Percentiles rank a stretch among this genome's conserved stretches.
Evolutionary conservation across 2,329 filamentous ascomycete species (phyloP).

Genomic region (Pseudogymnoascus destructans): DNA sequence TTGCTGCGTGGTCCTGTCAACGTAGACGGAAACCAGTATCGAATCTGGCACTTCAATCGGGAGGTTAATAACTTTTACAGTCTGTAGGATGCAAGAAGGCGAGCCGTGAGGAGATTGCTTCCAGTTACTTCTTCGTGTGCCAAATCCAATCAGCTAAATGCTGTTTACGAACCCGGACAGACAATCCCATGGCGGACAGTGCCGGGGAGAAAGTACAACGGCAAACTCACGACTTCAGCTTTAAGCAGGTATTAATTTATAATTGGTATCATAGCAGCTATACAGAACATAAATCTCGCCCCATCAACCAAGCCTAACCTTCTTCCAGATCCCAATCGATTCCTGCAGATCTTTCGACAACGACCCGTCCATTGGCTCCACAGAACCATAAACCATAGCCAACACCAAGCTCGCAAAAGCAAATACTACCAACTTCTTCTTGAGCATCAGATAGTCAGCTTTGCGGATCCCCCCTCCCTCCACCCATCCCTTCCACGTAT

Average conservation of each 20-base stretch:
- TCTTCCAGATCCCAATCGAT: constrained; percentile 40
- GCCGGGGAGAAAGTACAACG: not conserved
- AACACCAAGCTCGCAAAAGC: constrained; percentile 36
- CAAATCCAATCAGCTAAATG: too few species aligned
- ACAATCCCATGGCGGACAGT: not conserved
- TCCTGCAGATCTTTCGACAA: constrained; percentile 41
- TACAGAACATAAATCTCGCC: not conserved
- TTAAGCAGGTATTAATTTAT: not conserved
- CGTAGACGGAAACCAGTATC: not conserved
- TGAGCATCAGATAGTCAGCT: constrained; percentile 31
- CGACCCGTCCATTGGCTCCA: constrained; percentile 34
- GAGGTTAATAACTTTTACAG: too few species aligned
- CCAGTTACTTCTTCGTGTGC: too few species aligned
- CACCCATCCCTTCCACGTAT: constrained; percentile 41
- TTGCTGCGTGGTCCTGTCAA: not conserved
- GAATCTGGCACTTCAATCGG: not conserved
- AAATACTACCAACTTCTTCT: constrained; percentile 31
- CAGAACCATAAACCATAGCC: constrained; percentile 35
- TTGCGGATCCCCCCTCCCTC: constrained; percentile 41
- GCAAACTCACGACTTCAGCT: not conserved
- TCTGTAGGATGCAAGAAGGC: too few species aligned
- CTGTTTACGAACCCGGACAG: too few species aligned
- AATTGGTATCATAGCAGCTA: not conserved
- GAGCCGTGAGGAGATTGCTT: too few species aligned
- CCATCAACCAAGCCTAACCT: constrained; percentile 35